These are phyloP conservation scores for Hura crepitans DNA, from an alignment of 441 rosid species.

Conservation along the genomic window DNA sequence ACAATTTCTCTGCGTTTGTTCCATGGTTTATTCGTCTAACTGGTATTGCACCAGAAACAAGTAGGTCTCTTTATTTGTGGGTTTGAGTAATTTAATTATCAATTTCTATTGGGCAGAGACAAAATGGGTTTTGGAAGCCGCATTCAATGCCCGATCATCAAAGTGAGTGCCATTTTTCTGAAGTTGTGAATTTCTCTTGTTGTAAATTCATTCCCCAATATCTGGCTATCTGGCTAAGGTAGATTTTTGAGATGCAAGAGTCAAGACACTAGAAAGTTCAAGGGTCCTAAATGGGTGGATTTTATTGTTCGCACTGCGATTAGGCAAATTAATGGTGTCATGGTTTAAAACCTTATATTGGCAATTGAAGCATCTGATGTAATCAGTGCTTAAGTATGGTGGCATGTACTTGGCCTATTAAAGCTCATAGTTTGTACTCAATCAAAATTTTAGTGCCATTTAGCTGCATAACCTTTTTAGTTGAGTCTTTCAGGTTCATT, in stretches of 20 bases:
- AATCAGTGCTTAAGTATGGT: not conserved
- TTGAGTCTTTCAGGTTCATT: conserved; percentile 3
- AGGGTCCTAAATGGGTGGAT: conserved; percentile 8
- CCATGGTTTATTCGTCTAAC: not conserved
- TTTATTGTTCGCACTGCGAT: conserved; percentile 3
- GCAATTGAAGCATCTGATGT: not conserved
- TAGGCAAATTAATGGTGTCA: conserved; percentile 6
- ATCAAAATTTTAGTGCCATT: not conserved
- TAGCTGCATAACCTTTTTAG: not conserved
- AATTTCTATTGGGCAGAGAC: conserved; percentile 53
- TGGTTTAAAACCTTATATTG: not conserved
- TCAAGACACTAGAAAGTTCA: not conserved
- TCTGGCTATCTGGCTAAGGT: conserved; percentile 1
- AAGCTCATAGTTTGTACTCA: not conserved
- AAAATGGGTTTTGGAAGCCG: conserved; percentile 58
- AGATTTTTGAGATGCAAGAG: not conserved
- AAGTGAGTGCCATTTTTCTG: conserved; percentile 39
- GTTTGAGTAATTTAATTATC: conserved; percentile 17
- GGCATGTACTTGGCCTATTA: conserved; percentile 1
- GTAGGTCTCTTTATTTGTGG: conserved; percentile 15
- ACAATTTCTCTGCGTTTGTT: not conserved
- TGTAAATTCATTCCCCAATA: conserved; percentile 11
- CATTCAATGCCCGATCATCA: conserved; percentile 48
- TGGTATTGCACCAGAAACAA: conserved; percentile 1
- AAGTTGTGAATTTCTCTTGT: conserved; percentile 1